Evolutionary conservation across 306 rosid species (phyloP).

Genomic region (Erythrophleum fordii): DNA sequence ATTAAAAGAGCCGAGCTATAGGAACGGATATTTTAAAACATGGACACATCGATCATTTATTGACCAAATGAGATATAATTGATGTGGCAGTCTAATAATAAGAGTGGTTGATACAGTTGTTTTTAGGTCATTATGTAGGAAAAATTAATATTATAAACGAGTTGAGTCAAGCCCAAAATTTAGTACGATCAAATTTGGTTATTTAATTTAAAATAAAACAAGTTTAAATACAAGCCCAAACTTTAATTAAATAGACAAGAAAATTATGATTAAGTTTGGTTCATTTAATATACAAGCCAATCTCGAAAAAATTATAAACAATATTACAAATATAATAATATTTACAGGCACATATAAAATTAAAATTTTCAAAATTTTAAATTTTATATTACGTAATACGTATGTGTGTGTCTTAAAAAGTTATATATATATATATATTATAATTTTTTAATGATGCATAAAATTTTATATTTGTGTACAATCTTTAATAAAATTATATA

Average conservation of each 20-base stretch:
- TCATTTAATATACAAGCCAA: not conserved
- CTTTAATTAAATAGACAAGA: too few species aligned
- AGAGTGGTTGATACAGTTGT: not conserved
- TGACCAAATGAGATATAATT: constrained; percentile 14
- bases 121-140: too few species aligned
- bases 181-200: too few species aligned
- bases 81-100: not conserved
- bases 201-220: too few species aligned
- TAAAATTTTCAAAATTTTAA: too few species aligned
- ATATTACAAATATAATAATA: not conserved
- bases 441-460: not conserved
- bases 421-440: too few species aligned
- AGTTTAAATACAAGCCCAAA: too few species aligned
- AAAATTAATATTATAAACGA: too few species aligned
- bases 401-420: not conserved
- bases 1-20: constrained; percentile 1
- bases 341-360: not conserved
- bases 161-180: too few species aligned
- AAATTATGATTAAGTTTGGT: not conserved
- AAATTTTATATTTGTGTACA: too few species aligned
- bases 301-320: not conserved
- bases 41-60: not conserved
- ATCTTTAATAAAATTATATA: too few species aligned
- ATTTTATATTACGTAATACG: not conserved
- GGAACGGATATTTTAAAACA: not conserved